phyloP scores from a whole-genome alignment of 148 eudicot genomes.

The Euryodendron excelsum region DNA sequence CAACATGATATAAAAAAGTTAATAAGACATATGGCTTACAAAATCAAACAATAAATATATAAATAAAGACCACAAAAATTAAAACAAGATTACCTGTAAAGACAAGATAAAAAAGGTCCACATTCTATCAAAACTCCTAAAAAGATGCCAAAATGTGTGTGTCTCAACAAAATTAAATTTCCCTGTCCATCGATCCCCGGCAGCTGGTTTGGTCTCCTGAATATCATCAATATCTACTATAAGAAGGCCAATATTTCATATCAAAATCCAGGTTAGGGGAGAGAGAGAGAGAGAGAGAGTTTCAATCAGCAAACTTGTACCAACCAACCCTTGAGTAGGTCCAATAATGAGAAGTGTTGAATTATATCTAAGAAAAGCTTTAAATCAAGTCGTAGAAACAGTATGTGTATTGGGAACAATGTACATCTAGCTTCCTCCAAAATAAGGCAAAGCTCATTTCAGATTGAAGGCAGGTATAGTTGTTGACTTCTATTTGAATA shows the following conservation, averaged over 20 bases:
- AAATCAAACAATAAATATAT: constrained; percentile 1
- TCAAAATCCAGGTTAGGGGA: neutral
- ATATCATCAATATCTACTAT: neutral
- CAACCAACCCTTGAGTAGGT: neutral
- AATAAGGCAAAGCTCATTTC: neutral
- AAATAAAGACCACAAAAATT: neutral
- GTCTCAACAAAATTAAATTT: constrained; percentile 65
- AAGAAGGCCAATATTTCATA: neutral
- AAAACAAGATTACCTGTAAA: constrained; percentile 43
- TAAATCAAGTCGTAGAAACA: neutral
- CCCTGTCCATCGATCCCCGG: constrained; percentile 42
- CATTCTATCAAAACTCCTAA: constrained; percentile 71
- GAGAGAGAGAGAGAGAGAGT: neutral
- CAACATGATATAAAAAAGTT: constrained; percentile 8
- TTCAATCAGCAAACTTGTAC: neutral
- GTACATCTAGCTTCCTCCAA: neutral
- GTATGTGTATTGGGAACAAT: neutral
- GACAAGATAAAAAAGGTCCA: constrained; percentile 64
- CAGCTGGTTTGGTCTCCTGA: constrained; percentile 39
- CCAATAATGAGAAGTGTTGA: neutral
- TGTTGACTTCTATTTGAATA: neutral
- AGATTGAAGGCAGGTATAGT: neutral
- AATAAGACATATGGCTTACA: neutral
- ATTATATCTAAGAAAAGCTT: neutral
- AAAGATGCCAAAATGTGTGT: constrained; percentile 65